Base-by-base conservation (phyloP, 129 eudicot genomes). In the Deinandra increscens region DNA sequence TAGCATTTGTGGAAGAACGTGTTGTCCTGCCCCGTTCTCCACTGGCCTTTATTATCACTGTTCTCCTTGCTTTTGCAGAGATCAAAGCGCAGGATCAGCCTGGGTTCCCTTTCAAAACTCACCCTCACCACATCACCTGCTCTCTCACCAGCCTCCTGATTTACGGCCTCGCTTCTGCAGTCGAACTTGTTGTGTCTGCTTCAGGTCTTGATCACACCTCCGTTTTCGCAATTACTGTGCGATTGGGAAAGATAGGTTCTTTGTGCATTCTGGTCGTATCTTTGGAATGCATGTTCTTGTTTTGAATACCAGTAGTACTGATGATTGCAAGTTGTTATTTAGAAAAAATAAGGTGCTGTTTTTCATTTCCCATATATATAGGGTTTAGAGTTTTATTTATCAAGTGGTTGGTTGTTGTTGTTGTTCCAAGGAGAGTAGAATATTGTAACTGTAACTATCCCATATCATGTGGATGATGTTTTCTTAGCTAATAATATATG, bases 241-340 rank as follows among this genome's bases (percentile, higher is more conserved):
- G 33, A 31, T 49, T 26, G 51, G 77, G 62, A 62, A 73, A 20
- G 19, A 20, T 61, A 3, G 31, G 29, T 72, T 48, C 15, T 12
- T 34, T 72, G 19, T 48, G 29, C 9, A 29, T 73, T 20, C 46
- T 58, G 50, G 63, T 62, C 0, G 31, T 0, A 62, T 20, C 41
- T 12, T 60, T 42, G 7, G 43, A 31, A 9, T 70, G 31, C n/a
- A n/a, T 70, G 11, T 41, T 70, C 17, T 58, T 39, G 8, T 1
- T 41, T 4, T 71, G 67, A 0, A 8, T 6, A 5, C n/a, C n/a
- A n/a, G n/a, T n/a, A n/a, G n/a, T n/a, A n/a, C n/a, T n/a, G n/a
- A n/a, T n/a, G n/a, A n/a, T n/a, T n/a, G n/a, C n/a, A n/a, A n/a
- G n/a, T n/a, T n/a, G n/a, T n/a, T n/a, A n/a, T n/a, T n/a, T n/a